phyloP scores from a whole-genome alignment of 768 basidiomycete species.

The Serendipita sp. region DNA sequence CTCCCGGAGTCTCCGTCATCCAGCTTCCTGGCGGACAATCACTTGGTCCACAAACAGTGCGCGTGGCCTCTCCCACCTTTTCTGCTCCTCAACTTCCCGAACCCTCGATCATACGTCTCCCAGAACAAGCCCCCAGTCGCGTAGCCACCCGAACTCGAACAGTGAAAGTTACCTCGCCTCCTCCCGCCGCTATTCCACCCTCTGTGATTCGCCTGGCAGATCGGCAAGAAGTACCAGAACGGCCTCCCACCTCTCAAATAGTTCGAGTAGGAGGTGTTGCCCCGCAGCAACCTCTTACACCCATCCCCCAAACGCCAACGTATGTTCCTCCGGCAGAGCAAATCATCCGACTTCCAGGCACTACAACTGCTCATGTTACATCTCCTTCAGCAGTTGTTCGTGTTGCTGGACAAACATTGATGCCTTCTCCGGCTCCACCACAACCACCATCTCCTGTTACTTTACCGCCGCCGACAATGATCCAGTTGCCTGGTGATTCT shows the following conservation, averaged over 20 bases:
- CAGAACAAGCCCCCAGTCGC: not conserved
- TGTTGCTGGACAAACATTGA: not conserved
- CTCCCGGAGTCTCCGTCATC: not conserved
- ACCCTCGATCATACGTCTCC: not conserved
- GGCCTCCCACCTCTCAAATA: constrained; percentile 5
- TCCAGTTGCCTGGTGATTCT: not conserved
- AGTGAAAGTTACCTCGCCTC: constrained; percentile 6
- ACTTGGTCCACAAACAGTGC: not conserved
- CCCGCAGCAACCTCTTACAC: constrained; percentile 9
- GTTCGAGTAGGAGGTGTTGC: constrained; percentile 5
- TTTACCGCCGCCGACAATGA: not conserved
- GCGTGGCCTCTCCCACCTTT: not conserved
- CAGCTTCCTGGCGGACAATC: not conserved
- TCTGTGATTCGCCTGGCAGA: constrained; percentile 4
- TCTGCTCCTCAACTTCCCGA: not conserved
- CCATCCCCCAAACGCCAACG: not conserved
- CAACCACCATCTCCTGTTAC: not conserved
- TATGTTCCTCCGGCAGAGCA: not conserved
- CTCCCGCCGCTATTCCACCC: not conserved
- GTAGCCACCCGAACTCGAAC: not conserved
- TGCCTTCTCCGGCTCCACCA: not conserved
- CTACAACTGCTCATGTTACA: not conserved
- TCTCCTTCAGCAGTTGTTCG: not conserved
- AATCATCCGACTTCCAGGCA: not conserved
- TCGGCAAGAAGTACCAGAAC: constrained; percentile 6